Evolutionary conservation across 2,329 filamentous ascomycete species (phyloP), one percentile per base, ranked within the genome.

Genomic region (Nakataea oryzae): DNA sequence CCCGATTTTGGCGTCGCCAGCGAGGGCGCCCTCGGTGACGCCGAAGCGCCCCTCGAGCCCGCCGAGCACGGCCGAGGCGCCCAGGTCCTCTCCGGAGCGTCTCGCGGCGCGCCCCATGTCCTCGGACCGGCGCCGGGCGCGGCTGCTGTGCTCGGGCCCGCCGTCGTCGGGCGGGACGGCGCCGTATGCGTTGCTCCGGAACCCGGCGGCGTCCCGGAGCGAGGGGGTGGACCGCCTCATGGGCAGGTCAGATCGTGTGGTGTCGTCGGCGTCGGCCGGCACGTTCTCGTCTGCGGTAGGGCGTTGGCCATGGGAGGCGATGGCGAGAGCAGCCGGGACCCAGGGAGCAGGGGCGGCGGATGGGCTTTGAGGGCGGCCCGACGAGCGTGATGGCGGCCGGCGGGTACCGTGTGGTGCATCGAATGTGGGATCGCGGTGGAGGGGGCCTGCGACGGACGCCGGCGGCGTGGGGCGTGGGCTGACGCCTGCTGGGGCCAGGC

Each of bases 1-100:
- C 24, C 41, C 61, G 64, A 71, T 68, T 65, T 79, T 75, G 57
- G 73, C 70, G 61, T 78, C 77, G 64, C 76, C 76, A 21, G 79
- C 70, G 26, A 82, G 69, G 3, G 80, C 70, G 1, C 76, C 74
- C 64, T 85, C 78, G 24, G 77, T 73, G n/a, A 82, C 69, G 30
- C 80, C 76, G 67, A 81, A 81, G 54, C 83, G 78, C 58, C 81
- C 78, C 54, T 83, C 81, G 8, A 83, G 72, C 32, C 83, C 80
- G 26, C 79, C 78, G 54, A 79, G 75, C n/a, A 84, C 74, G 34
- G 79, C 75, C 21, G 80, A 77, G 41, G 77, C 77, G 30, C 81
- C 80, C 26, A 84, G 72, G 64, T 82, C 81, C 21, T 61, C 60
- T 55, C 81, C 78, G 4, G 81, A 81, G 28, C 69, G 68, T 61